Evolutionary conservation across 768 basidiomycete species (phyloP), one percentile per base, ranked within the genome.

Genomic region (Saitozyma podzolica): DNA sequence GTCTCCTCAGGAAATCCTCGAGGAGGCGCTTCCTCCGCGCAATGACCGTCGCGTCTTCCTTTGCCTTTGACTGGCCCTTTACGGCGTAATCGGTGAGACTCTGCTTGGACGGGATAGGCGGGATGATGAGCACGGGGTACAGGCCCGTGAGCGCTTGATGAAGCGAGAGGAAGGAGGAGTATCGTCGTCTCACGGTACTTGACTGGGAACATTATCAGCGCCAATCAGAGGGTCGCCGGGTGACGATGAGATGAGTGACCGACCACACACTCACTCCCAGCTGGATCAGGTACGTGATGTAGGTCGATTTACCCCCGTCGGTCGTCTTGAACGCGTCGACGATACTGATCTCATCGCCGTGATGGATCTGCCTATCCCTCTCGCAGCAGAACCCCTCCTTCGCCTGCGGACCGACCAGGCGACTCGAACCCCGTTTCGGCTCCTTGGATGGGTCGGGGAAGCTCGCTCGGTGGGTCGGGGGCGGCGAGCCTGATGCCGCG

Each of bases 31-130:
- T 95, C 64, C 96, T 84, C 66, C 91, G 84, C 2, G 91, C 86
- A 77, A 99, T 97, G 82, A 98, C 86, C 0, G 89, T 85, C 3
- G 87, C 87, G 77, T 99, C 96, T 75, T 99, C 96, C 75, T 95
- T 97, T 20, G 95, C 96, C 80, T 95, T 96, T 11, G 61, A 65
- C 42, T 78, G 76, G 13, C 85, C 88, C 80, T 97, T 98, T 64
- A 93, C 89, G 1, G 96, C 96, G 82, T 99, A 99, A 72, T 98
- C 96, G 8, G 91, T 87, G 45, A 99, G 83, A 0, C 89, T 89
- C 81, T 98, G 92, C 81, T 99, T 98, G 0, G 91, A 93, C 3
- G 96, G 96, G 56, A 99, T 96, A 49, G 96, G 96, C 2, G 96
- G 95, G 63, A 99, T 89, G 73, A 99, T 98, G 69, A 94, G 82